Evolutionary conservation across 768 basidiomycete genomes (phyloP), one percentile per base, ranked within the genome.

Genomic region (Macrolepiota albuminosa): DNA sequence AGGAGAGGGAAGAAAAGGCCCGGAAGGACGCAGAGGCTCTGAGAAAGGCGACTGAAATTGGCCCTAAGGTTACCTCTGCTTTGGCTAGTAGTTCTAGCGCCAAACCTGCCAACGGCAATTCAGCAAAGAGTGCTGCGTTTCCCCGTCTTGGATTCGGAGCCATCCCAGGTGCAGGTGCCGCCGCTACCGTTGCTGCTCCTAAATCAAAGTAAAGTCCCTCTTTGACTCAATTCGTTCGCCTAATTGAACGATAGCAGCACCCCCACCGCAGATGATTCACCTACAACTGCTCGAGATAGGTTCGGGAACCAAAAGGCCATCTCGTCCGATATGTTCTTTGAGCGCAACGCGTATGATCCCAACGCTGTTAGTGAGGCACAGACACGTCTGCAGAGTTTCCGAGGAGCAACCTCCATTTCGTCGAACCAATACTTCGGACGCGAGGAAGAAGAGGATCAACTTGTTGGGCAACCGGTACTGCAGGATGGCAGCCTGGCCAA

Each of bases 271-370:
- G 88, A 86, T 54, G 85, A 91, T 55, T 76, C 86, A 31, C 85
- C 87, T 0, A 94, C 85, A 5, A 84, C 83, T 18, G 96, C 97
- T 1, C 85, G 95, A 59, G 89, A 95, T 8, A 93, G 91, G 67
- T 99, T 98, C 71, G 92, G 93, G 2, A 72, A 69, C 60, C 97
- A 98, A 71, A 99, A 98, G 70, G 94, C 84, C 56, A 99, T 99
- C 71, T 98, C 95, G 6, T 96, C 94, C 4, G 97, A 98, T 69
- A 94, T 95, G 91, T 98, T 89, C 78, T 98, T 98, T 71, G 93
- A 88, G 26, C 84, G 96, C 45, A 89, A 90, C 52, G 72, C 86
- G 24, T 98, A 97, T 74, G 95, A 98, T 69, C 84, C 92, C 2
- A 67, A 71, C 40, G 79, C 85, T 4, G 67, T 82, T 45, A 74